A percentile compares a stretch with the other conserved stretches of the same genome.
Conservation (phyloP, 1,284 basidiomycete species). For the Trichosporon ovoides region DNA sequence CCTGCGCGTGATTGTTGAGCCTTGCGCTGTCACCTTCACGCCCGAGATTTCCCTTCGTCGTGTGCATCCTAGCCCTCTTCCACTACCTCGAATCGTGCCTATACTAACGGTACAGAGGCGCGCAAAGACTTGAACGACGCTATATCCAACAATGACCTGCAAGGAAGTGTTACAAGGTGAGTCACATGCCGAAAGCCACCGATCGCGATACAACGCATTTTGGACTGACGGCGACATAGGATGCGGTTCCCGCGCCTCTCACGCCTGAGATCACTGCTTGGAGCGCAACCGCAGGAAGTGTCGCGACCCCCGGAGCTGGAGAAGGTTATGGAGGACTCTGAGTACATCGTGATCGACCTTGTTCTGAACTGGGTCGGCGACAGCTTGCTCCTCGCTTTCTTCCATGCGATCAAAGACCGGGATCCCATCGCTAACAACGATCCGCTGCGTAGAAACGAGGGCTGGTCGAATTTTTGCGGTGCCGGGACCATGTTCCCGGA, state of each 20-base stretch:
- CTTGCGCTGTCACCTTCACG: too few species aligned
- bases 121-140: conserved; percentile 71
- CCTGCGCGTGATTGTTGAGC: too few species aligned
- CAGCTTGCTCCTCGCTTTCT: conserved; percentile 86
- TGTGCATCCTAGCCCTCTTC: too few species aligned
- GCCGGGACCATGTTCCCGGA: conserved; percentile 53
- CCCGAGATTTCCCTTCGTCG: too few species aligned
- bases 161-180: conserved; percentile 74
- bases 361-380: conserved; percentile 90
- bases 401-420: conserved; percentile 68
- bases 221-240: conserved; percentile 28
- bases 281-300: conserved; percentile 45
- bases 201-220: neutral
- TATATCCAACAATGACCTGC: conserved; percentile 70
- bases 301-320: conserved; percentile 54
- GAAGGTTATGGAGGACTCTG: conserved; percentile 64
- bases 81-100: too few species aligned
- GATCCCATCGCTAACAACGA: conserved; percentile 71
- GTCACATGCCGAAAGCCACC: neutral
- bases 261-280: conserved; percentile 50
- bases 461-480: conserved; percentile 94
- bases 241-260: conserved; percentile 52
- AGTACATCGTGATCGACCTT: conserved; percentile 85
- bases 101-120: conserved; percentile 51
- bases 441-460: conserved; percentile 60